A percentile compares a stretch with the other conserved stretches of the same genome.
These are phyloP conservation scores for Cichorium intybus DNA, from an alignment of 140 eudicot species.

Conservation along the genomic window DNA sequence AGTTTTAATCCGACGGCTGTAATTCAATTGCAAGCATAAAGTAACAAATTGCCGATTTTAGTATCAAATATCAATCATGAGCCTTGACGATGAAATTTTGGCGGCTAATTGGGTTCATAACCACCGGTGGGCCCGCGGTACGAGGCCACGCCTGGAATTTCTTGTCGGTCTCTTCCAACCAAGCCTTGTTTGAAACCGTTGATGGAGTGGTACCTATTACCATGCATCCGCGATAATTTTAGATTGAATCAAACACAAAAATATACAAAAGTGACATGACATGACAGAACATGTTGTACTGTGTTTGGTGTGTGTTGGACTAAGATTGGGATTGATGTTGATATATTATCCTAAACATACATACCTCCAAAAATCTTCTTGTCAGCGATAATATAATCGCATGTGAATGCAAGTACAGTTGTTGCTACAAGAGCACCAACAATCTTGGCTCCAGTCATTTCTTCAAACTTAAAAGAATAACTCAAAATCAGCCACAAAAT, in stretches of 20 bases:
- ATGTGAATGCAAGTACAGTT: constrained; percentile 43
- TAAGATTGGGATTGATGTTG: no score
- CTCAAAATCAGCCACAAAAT: no score
- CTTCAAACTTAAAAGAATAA: constrained; percentile 19
- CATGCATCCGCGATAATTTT: no score
- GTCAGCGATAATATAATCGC: constrained; percentile 56
- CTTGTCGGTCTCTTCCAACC: constrained; percentile 81
- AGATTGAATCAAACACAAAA: neutral
- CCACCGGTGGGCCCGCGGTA: constrained; percentile 84
- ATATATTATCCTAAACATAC: no score
- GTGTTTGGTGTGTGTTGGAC: neutral
- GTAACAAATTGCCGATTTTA: no score
- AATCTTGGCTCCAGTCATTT: constrained; percentile 50
- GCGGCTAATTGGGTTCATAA: constrained; percentile 91
- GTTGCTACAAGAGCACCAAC: constrained; percentile 47
- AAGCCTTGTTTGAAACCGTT: constrained; percentile 63
- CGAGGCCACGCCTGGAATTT: constrained; percentile 91
- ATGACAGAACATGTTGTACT: neutral
- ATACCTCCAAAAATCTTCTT: constrained; percentile 76
- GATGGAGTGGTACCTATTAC: constrained; percentile 73
- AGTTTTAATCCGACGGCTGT: no score
- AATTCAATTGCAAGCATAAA: no score
- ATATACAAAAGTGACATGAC: neutral
- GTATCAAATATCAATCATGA: neutral
- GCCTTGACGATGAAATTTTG: constrained; percentile 77